Evolutionary conservation across 495 filamentous ascomycete genomes (phyloP), one percentile per base, ranked within the genome.

Genomic region (Cercophora scortea): DNA sequence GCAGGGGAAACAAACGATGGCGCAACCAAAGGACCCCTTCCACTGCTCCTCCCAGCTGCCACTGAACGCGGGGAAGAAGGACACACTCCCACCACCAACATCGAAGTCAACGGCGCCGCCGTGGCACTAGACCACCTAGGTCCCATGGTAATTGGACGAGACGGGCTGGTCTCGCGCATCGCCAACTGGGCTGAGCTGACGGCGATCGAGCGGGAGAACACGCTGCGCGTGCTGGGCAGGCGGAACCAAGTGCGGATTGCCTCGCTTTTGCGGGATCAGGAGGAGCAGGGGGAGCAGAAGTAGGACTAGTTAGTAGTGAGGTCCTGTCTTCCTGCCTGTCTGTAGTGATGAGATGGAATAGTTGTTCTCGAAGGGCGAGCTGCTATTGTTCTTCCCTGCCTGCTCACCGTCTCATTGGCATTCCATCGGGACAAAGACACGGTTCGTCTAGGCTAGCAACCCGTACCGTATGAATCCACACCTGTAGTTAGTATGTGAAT

Each of bases 131-230:
- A 84, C 60, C 72, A 78, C 49, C 63, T 88, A 0, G 84, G 84
- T 0, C 84, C 84, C 3, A 75, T 86, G 65, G 81, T 88, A 1
- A 80, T 88, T n/a, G 83, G 83, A 57, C 61, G 71, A 38, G 82
- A 88, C 65, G 84, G 84, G 12, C 79, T 80, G 16, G 61, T 86
- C 35, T 78, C 79, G 57, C 78, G 82, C 16, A 83, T 88, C 53
- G 59, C 74, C 51, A 88, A 88, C 67, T 88, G 84, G 84, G 70
- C 64, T 32, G 68, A 81, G 57, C 85, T 88, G 84, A 69, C 75
- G 11, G 82, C 78, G 15, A 74, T 79, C 19, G 83, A 87, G 69
- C 69, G 72, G 54, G 61, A 75, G 56, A 84, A 79, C 62, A 84
- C 83, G 42, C 49, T 87, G 59, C 71, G 83, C 36, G 65, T 87